Evolutionary conservation across 495 filamentous ascomycete genomes (phyloP).

Genomic region (Trichoderma orchidacearum): DNA sequence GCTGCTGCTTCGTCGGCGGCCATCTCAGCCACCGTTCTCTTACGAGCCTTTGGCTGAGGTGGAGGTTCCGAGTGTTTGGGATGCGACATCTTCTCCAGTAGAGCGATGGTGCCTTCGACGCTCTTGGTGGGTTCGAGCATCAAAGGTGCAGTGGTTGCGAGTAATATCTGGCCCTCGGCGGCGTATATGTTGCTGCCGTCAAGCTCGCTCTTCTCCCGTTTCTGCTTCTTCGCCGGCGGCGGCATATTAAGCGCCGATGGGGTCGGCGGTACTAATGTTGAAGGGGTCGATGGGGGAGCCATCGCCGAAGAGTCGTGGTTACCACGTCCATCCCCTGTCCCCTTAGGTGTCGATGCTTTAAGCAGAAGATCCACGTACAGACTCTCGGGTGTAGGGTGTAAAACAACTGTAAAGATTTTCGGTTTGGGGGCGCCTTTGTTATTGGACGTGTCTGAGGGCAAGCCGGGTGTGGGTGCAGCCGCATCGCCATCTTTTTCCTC

Average conservation of each 20-base stretch:
- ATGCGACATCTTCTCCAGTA: slow-evolving; percentile 58
- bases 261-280: slow-evolving; percentile 48
- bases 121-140: slow-evolving; percentile 60
- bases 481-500: slow-evolving; percentile 13
- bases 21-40: slow-evolving; percentile 87
- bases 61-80: slow-evolving; percentile 61
- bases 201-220: slow-evolving; percentile 53
- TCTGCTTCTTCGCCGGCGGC: slow-evolving; percentile 56
- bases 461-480: slow-evolving; percentile 10
- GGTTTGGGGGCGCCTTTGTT: slow-evolving; percentile 39
- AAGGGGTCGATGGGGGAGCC: slow-evolving; percentile 52
- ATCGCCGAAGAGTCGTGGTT: slow-evolving; percentile 37
- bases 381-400: slow-evolving; percentile 70
- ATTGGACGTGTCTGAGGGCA: slow-evolving; percentile 26
- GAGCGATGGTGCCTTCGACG: slow-evolving; percentile 48
- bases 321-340: slow-evolving; percentile 26
- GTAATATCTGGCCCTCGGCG: slow-evolving; percentile 58
- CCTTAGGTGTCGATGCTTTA: slow-evolving; percentile 54
- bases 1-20: slow-evolving; percentile 86
- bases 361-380: slow-evolving; percentile 61
- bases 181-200: slow-evolving; percentile 56
- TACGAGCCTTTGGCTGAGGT: slow-evolving; percentile 76
- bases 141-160: slow-evolving; percentile 58
- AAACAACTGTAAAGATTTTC: slow-evolving; percentile 61
- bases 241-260: slow-evolving; percentile 35